Evolutionary conservation across 2,329 filamentous ascomycete species (phyloP).

Genomic region (Corinectria fuckeliana): DNA sequence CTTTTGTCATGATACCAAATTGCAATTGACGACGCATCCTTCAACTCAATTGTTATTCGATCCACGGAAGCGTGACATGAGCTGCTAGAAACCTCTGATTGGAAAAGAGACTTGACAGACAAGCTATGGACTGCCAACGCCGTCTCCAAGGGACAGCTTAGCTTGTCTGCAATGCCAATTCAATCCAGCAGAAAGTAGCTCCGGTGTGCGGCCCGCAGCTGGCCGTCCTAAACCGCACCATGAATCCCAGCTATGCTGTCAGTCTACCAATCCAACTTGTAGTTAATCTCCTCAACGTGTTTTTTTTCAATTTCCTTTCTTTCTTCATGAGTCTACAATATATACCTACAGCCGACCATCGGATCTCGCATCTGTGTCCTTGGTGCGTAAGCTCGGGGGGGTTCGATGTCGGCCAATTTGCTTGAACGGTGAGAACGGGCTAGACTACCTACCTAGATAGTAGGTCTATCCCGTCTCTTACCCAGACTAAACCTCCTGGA

Average conservation of each 20-base stretch:
- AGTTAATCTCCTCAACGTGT: no score
- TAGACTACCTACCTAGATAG: no score
- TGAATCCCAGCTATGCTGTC: no score
- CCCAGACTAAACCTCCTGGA: neutral
- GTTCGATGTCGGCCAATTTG: neutral
- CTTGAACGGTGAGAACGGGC: no score
- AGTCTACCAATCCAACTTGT: slow-evolving; percentile 1
- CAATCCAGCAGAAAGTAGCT: neutral
- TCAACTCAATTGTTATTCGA: neutral
- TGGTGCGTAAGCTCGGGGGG: neutral
- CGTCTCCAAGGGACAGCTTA: no score
- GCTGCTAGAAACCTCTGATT: neutral
- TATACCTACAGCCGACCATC: neutral
- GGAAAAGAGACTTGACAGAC: no score
- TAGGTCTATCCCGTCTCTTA: no score
- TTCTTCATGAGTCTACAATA: neutral
- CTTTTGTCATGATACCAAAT: neutral
- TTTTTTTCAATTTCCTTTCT: neutral
- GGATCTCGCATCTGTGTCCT: neutral
- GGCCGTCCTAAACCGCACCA: slow-evolving; percentile 4
- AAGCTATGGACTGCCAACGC: neutral
- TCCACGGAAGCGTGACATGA: neutral
- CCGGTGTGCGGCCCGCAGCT: slow-evolving; percentile 3
- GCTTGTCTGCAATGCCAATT: neutral
- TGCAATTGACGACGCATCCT: neutral